Conservation (phyloP, 176 grass and related monocot species). For the Dendrocalamus sinicus region DNA sequence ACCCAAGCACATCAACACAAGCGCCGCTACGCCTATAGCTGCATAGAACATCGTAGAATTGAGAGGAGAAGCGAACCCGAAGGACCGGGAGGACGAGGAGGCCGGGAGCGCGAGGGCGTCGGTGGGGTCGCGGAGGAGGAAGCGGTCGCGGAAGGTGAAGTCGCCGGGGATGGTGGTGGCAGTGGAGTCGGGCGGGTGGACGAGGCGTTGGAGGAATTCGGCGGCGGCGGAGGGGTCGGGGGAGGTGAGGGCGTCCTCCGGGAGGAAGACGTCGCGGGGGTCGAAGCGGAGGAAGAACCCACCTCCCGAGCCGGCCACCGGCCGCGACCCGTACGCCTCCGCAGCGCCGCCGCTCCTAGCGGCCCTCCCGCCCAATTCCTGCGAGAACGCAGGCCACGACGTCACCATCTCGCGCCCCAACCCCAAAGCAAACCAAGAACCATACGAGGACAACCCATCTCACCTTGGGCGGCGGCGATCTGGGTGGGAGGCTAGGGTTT, state of each 20-base stretch:
- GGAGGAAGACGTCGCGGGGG: conserved; percentile 79
- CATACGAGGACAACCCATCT: too few species aligned
- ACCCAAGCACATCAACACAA: too few species aligned
- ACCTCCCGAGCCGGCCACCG: conserved; percentile 34
- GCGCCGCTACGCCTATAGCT: too few species aligned
- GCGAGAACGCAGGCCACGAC: neutral
- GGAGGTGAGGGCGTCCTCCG: conserved; percentile 78
- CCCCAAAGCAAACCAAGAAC: neutral
- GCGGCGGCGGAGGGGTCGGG: conserved; percentile 43
- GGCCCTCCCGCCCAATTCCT: conserved; percentile 40
- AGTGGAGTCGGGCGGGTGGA: conserved; percentile 46
- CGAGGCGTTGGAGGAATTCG: conserved; percentile 36
- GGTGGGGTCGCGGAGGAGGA: conserved; percentile 85
- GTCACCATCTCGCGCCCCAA: neutral
- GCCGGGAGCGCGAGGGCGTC: too few species aligned
- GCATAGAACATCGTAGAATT: too few species aligned
- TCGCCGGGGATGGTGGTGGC: conserved; percentile 53
- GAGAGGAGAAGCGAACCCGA: too few species aligned
- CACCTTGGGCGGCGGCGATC: conserved; percentile 29
- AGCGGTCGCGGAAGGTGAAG: conserved; percentile 86
- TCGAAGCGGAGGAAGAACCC: conserved; percentile 67
- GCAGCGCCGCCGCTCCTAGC: neutral
- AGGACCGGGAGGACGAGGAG: too few species aligned
- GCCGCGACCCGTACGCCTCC: conserved; percentile 20
- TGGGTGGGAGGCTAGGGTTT: too few species aligned